Conservation (phyloP, 306 rosid genomes). For the Castanea sativa region DNA sequence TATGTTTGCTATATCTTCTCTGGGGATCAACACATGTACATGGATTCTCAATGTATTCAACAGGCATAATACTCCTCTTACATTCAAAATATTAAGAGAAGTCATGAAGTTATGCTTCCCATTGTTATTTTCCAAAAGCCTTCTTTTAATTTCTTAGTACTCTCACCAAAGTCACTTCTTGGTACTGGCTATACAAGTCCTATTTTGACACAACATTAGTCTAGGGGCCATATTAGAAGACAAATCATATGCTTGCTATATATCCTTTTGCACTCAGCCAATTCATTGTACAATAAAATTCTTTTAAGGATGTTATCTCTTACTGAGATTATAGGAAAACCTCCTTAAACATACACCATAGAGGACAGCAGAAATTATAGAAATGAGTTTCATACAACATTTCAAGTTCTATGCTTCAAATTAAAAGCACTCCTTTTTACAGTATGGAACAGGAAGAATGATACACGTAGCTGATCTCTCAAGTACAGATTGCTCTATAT, state of each 20-base stretch:
- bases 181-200: background rate
- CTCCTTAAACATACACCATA: background rate
- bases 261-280: background rate
- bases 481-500: background rate
- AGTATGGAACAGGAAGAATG: background rate
- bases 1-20: no score
- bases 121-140: background rate
- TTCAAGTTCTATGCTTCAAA: slow-evolving; percentile 1
- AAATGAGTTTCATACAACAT: background rate
- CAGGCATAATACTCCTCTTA: background rate
- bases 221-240: background rate
- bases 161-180: background rate
- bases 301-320: background rate
- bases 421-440: background rate
- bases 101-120: background rate
- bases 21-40: background rate
- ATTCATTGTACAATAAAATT: background rate
- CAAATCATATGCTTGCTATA: background rate
- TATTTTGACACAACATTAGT: background rate
- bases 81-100: background rate
- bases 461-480: background rate
- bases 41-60: background rate
- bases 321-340: background rate
- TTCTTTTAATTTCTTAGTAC: background rate
- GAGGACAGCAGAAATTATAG: background rate